phyloP scores from a whole-genome alignment of 768 basidiomycete genomes.

The Dictyophora rubrovolvata region DNA sequence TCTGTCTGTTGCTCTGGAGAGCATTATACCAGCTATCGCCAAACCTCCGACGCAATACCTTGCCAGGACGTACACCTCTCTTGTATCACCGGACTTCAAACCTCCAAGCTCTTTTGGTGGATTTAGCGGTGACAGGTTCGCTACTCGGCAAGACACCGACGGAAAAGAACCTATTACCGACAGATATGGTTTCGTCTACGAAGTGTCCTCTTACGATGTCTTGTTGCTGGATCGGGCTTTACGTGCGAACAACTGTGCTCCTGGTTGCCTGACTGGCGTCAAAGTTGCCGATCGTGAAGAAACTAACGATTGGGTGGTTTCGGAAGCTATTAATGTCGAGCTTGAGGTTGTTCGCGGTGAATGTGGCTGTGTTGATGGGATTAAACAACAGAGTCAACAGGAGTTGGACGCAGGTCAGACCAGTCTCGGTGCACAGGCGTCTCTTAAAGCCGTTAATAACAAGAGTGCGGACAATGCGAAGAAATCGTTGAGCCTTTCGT shows the following conservation, averaged over 20 bases:
- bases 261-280: constrained; percentile 78
- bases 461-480: background rate
- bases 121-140: constrained; percentile 39
- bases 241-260: constrained; percentile 65
- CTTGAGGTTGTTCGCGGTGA: constrained; percentile 30
- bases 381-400: constrained; percentile 10
- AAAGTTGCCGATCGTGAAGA: constrained; percentile 80
- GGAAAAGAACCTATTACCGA: constrained; percentile 62
- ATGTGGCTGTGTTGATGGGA: constrained; percentile 32
- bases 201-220: constrained; percentile 72
- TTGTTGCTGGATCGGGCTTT: constrained; percentile 63
- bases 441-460: constrained; percentile 5
- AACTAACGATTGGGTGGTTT: constrained; percentile 66
- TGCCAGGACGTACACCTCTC: constrained; percentile 60
- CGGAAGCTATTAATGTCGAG: constrained; percentile 31
- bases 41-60: constrained; percentile 83
- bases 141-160: constrained; percentile 39
- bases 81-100: constrained; percentile 64
- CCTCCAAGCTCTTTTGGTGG: constrained; percentile 39
- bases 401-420: constrained; percentile 9
- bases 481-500: constrained; percentile 2
- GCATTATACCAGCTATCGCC: constrained; percentile 68
- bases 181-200: constrained; percentile 86
- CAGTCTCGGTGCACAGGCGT: constrained; percentile 23
- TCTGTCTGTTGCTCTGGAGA: constrained; percentile 31